phyloP scores from a whole-genome alignment of 2,329 filamentous ascomycete genomes.

The Coniochaeta sp. region DNA sequence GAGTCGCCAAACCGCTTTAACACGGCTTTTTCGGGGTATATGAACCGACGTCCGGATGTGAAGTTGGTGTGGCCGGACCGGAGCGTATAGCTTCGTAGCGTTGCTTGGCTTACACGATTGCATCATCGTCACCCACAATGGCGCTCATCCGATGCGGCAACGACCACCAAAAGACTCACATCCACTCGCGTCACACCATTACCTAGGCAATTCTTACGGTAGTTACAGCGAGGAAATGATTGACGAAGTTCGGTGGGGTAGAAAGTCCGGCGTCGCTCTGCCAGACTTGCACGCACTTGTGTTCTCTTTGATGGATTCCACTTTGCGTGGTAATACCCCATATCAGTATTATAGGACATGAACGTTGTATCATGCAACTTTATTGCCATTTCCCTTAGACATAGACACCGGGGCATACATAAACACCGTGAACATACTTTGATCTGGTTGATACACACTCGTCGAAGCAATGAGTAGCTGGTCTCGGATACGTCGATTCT shows the following conservation, averaged over 20 bases:
- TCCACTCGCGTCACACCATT: neutral
- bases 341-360: neutral
- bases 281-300: neutral
- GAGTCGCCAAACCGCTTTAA: neutral
- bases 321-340: neutral
- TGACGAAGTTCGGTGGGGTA: neutral
- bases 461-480: neutral
- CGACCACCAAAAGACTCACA: neutral
- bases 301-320: neutral
- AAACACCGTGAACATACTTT: neutral
- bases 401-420: neutral
- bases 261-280: neutral
- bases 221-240: neutral
- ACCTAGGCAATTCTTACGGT: neutral
- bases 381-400: neutral
- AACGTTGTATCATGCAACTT: neutral
- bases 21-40: neutral
- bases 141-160: neutral
- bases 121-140: conserved; percentile 2
- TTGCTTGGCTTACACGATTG: conserved; percentile 1
- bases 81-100: neutral
- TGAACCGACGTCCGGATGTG: neutral
- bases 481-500: neutral
- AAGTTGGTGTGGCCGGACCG: neutral
- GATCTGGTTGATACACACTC: neutral